phyloP scores from a whole-genome alignment of 2,329 filamentous ascomycete species.

The Dactylellina sp. region DNA sequence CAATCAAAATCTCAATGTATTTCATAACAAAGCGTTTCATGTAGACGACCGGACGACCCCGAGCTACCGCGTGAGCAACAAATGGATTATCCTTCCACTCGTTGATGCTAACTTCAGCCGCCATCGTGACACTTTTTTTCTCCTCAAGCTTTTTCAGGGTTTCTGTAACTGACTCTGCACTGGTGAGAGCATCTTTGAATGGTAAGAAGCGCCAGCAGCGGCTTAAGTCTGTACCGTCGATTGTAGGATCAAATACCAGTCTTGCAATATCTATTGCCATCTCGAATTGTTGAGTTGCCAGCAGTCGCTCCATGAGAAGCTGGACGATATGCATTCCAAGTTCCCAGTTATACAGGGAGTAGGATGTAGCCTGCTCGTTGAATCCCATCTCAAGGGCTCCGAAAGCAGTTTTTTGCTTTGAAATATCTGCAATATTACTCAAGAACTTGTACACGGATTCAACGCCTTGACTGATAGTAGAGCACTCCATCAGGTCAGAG shows the following conservation, averaged over 20 bases:
- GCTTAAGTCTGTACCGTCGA: conserved; percentile 36
- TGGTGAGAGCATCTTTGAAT: background rate
- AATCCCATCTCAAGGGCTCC: background rate
- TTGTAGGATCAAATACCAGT: conserved; percentile 59
- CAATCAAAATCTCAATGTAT: conserved; percentile 62
- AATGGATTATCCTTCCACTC: conserved; percentile 57
- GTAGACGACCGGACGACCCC: conserved; percentile 60
- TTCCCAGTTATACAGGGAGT: conserved; percentile 59
- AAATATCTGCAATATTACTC: too few species aligned
- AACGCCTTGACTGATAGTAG: too few species aligned
- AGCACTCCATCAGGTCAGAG: too few species aligned
- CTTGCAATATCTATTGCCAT: conserved; percentile 56
- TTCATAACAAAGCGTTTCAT: conserved; percentile 62
- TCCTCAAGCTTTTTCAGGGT: background rate
- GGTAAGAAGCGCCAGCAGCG: background rate
- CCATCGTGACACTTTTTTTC: background rate
- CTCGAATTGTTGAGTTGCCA: conserved; percentile 60
- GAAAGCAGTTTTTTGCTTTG: background rate
- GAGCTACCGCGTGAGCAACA: conserved; percentile 59
- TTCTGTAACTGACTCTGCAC: background rate
- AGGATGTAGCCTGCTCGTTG: conserved; percentile 57
- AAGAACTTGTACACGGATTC: too few species aligned
- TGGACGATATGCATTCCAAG: conserved; percentile 58
- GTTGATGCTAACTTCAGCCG: too few species aligned
- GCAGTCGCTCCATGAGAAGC: conserved; percentile 57